phyloP scores from a whole-genome alignment of 2,329 filamentous ascomycete genomes.

The Exophiala sp. region DNA sequence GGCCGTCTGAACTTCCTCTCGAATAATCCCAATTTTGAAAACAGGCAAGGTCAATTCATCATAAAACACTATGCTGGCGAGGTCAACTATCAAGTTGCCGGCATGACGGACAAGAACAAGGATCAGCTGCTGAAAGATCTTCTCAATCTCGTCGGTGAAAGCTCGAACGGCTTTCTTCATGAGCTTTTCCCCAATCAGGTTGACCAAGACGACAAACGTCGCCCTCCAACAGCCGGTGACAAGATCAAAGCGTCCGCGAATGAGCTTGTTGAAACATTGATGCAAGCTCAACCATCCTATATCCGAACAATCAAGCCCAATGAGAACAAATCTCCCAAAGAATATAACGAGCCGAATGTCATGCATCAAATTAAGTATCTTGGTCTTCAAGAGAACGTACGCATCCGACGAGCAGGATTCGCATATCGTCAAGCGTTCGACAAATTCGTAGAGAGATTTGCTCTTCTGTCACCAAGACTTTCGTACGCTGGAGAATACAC shows the following conservation, averaged over 20 bases:
- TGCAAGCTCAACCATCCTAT: conserved; percentile 96
- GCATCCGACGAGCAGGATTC: conserved; percentile 92
- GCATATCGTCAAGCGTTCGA: conserved; percentile 96
- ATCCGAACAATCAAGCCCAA: conserved; percentile 99
- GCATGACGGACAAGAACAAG: conserved; percentile 99
- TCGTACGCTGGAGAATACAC: conserved; percentile 97
- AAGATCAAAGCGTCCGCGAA: conserved; percentile 95
- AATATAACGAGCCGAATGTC: conserved; percentile 89
- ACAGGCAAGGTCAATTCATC: conserved; percentile 92
- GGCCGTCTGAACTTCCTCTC: conserved; percentile 86
- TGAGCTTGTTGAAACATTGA: conserved; percentile 86
- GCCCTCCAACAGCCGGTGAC: conserved; percentile 91
- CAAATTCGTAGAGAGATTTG: conserved; percentile 97
- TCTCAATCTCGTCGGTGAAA: conserved; percentile 78
- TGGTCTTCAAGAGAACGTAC: conserved; percentile 97
- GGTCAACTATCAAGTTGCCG: conserved; percentile 88
- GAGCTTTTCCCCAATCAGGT: conserved; percentile 87
- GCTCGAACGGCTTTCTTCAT: conserved; percentile 81
- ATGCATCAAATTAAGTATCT: conserved; percentile 99
- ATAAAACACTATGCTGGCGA: conserved; percentile 99
- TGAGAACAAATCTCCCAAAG: conserved; percentile 92
- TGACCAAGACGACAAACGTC: conserved; percentile 90
- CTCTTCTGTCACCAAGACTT: conserved; percentile 86
- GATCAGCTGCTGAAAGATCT: conserved; percentile 94
- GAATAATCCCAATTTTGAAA: conserved; percentile 81